A percentile compares a stretch with the other conserved stretches of the same genome.
These are phyloP conservation scores for Chaetomium tenue DNA, from an alignment of 495 filamentous ascomycete genomes.

Conservation along the genomic window DNA sequence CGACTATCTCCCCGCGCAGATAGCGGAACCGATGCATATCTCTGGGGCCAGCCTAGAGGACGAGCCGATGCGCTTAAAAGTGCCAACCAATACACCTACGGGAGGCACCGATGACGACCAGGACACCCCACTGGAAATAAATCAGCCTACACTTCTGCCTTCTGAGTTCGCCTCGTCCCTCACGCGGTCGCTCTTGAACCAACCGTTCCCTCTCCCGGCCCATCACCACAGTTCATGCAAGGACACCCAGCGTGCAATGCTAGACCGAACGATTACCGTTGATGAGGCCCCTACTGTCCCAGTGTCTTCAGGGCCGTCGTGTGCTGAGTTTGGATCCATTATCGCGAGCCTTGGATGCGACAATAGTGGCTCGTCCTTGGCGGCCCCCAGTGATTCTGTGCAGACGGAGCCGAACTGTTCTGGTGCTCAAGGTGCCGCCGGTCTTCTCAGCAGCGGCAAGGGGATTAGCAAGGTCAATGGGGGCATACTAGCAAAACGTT, in stretches of 20 bases:
- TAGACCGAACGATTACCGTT: constrained; percentile 8
- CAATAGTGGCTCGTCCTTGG: not conserved
- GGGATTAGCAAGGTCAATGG: not conserved
- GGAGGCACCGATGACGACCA: constrained; percentile 23
- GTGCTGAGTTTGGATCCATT: constrained; percentile 15
- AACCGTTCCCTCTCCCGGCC: constrained; percentile 41
- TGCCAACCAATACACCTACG: constrained; percentile 44
- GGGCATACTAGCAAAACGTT: constrained; percentile 37
- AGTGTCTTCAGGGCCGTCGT: not conserved
- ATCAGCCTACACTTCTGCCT: constrained; percentile 25
- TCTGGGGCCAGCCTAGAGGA: constrained; percentile 37
- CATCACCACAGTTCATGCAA: constrained; percentile 35
- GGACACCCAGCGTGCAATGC: constrained; percentile 35
- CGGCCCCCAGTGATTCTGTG: not conserved
- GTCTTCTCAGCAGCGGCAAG: constrained; percentile 4
- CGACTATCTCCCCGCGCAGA: constrained; percentile 36
- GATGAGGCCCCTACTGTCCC: not conserved
- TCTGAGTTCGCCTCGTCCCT: constrained; percentile 42
- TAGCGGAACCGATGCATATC: constrained; percentile 33
- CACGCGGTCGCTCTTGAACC: constrained; percentile 46
- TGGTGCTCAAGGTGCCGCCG: not conserved
- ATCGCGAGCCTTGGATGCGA: not conserved
- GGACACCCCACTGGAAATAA: constrained; percentile 4
- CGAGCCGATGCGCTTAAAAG: constrained; percentile 35
- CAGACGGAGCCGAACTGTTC: constrained; percentile 1